A percentile compares a stretch with the other conserved stretches of the same genome.
These are phyloP conservation scores for Boletus vinaceobasis DNA, from an alignment of 768 basidiomycete genomes.

Conservation along the genomic window DNA sequence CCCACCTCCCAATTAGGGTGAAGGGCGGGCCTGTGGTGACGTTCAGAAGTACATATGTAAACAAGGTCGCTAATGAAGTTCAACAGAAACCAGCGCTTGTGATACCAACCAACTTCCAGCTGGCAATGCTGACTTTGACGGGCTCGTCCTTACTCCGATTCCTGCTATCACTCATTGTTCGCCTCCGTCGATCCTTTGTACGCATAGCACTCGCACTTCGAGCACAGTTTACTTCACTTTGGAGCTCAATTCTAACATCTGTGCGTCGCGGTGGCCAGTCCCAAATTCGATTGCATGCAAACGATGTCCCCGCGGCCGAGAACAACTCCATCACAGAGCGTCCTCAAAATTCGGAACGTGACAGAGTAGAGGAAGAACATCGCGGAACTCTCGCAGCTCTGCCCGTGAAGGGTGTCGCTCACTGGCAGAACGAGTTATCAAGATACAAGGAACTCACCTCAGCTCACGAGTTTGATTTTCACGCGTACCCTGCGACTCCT, in stretches of 20 bases:
- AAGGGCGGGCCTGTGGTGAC: too few relatives aligned
- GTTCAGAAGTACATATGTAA: too few relatives aligned
- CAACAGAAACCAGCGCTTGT: background rate
- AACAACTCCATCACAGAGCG: background rate
- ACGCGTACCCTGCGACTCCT: background rate
- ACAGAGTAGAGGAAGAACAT: background rate
- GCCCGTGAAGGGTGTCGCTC: background rate
- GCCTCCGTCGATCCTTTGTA: background rate
- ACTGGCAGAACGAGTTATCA: background rate
- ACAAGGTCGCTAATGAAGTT: too few relatives aligned
- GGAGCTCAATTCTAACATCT: background rate
- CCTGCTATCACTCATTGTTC: background rate
- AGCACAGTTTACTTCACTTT: background rate
- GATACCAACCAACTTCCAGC: background rate
- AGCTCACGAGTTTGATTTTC: too few relatives aligned
- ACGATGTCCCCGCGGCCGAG: background rate
- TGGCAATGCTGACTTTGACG: background rate
- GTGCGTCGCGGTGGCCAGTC: background rate
- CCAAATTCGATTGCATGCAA: background rate
- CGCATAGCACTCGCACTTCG: background rate
- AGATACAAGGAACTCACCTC: background rate
- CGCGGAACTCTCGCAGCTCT: background rate
- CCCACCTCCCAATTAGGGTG: too few relatives aligned
- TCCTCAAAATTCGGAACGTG: background rate
- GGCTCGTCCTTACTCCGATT: background rate